phyloP scores from a whole-genome alignment of 108 stramenopile species.

The Craspedostauros australis region DNA sequence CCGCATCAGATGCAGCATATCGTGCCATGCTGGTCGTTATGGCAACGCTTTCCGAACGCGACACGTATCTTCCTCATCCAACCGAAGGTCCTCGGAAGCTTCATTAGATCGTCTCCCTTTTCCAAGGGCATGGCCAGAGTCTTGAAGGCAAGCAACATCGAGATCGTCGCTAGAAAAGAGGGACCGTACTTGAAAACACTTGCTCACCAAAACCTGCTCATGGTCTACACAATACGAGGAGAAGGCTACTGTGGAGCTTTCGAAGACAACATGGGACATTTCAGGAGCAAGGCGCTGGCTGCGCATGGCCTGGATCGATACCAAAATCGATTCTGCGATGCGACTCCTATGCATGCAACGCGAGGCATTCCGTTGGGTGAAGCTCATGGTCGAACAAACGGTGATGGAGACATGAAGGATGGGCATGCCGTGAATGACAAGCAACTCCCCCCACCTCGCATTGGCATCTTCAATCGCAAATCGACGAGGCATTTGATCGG shows the following conservation, averaged over 20 bases:
- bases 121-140: conserved; percentile 8
- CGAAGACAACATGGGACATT: no score
- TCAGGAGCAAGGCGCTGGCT: no score
- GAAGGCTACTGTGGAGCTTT: no score
- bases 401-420: background rate
- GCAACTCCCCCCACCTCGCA: background rate
- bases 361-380: no score
- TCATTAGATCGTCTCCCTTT: no score
- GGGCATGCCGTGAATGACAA: conserved; percentile 1
- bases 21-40: conserved; percentile 19
- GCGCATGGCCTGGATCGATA: no score
- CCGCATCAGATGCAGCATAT: conserved; percentile 26
- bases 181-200: background rate
- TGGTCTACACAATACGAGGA: no score
- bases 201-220: background rate
- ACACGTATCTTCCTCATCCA: conserved; percentile 4
- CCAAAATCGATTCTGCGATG: no score
- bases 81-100: conserved; percentile 4
- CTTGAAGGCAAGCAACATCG: conserved; percentile 2
- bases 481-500: background rate
- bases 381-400: no score
- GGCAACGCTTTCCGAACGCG: conserved; percentile 9
- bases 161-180: background rate
- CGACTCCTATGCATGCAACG: no score
- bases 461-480: conserved; percentile 9